These are phyloP conservation scores for Boletus sp. DNA, from an alignment of 768 basidiomycete genomes.

Conservation along the genomic window DNA sequence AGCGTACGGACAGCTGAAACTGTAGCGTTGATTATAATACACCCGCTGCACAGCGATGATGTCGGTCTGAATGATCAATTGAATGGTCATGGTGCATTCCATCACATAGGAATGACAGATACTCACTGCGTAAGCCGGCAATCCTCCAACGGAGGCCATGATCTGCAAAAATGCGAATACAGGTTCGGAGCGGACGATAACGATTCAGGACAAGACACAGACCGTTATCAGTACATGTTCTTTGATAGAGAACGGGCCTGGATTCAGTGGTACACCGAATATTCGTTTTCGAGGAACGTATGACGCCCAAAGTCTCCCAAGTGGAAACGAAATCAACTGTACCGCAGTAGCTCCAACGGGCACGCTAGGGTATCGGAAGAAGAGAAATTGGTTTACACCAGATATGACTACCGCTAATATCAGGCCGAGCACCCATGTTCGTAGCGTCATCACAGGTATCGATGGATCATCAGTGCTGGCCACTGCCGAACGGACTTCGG, in stretches of 20 bases:
- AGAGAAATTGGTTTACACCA: slow-evolving; percentile 73
- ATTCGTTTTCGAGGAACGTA: slow-evolving; percentile 55
- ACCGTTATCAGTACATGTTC: slow-evolving; percentile 71
- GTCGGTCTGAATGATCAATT: slow-evolving; percentile 44
- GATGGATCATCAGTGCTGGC: slow-evolving; percentile 68
- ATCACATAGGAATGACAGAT: background rate
- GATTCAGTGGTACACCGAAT: slow-evolving; percentile 64
- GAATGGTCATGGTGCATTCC: slow-evolving; percentile 4
- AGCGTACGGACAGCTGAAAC: slow-evolving; percentile 50
- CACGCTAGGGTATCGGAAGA: slow-evolving; percentile 72
- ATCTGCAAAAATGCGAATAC: slow-evolving; percentile 33
- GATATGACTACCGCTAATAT: slow-evolving; percentile 64
- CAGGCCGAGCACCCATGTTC: slow-evolving; percentile 73
- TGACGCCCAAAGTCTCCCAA: slow-evolving; percentile 57
- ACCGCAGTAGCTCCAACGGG: slow-evolving; percentile 63
- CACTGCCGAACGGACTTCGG: slow-evolving; percentile 70
- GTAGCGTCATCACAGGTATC: slow-evolving; percentile 60
- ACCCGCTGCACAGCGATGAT: slow-evolving; percentile 73
- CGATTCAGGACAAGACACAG: slow-evolving; percentile 30
- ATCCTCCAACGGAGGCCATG: slow-evolving; percentile 62
- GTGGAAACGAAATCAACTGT: slow-evolving; percentile 67
- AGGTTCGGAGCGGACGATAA: slow-evolving; percentile 19
- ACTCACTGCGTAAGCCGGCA: slow-evolving; percentile 59
- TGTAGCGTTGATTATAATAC: slow-evolving; percentile 64
- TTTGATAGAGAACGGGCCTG: slow-evolving; percentile 75